A percentile compares a stretch with the other conserved stretches of the same genome.
Evolutionary conservation across 2,329 filamentous ascomycete genomes (phyloP).

Genomic region (Trichothecium roseum): DNA sequence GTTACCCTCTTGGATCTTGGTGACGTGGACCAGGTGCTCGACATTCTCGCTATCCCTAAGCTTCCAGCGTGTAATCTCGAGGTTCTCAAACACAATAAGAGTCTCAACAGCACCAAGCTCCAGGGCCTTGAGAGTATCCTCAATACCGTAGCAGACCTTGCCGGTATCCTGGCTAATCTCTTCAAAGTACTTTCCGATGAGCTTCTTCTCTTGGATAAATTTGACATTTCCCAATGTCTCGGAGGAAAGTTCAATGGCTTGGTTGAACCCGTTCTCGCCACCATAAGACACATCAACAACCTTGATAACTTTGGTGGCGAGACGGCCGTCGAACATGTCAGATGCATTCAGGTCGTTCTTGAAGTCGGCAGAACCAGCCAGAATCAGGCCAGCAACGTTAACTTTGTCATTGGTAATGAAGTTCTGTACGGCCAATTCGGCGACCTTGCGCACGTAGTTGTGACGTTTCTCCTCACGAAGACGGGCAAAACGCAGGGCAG

Average conservation of each 20-base stretch:
- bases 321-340: conserved; percentile 89
- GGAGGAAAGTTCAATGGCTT: conserved; percentile 89
- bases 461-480: conserved; percentile 98
- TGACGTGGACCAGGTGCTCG: conserved; percentile 75
- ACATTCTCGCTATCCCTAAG: conserved; percentile 68
- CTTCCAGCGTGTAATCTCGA: conserved; percentile 87
- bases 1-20: conserved; percentile 60
- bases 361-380: conserved; percentile 97
- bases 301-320: conserved; percentile 95
- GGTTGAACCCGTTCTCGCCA: conserved; percentile 99
- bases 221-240: conserved; percentile 99
- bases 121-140: conserved; percentile 92
- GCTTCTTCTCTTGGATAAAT: conserved; percentile 99
- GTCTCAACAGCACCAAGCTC: conserved; percentile 92
- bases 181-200: conserved; percentile 98
- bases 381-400: conserved; percentile 89
- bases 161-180: conserved; percentile 97
- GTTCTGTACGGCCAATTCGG: conserved; percentile 95
- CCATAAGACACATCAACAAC: conserved; percentile 98
- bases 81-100: conserved; percentile 92
- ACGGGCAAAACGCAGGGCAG: conserved; percentile 97
- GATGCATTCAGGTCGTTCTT: conserved; percentile 98
- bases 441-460: conserved; percentile 99
- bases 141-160: conserved; percentile 94
- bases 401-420: conserved; percentile 98